Percentiles rank a stretch among this genome's conserved stretches.
Evolutionary conservation across 129 eudicot genomes (phyloP).

Genomic region (Flaveria bidentis): DNA sequence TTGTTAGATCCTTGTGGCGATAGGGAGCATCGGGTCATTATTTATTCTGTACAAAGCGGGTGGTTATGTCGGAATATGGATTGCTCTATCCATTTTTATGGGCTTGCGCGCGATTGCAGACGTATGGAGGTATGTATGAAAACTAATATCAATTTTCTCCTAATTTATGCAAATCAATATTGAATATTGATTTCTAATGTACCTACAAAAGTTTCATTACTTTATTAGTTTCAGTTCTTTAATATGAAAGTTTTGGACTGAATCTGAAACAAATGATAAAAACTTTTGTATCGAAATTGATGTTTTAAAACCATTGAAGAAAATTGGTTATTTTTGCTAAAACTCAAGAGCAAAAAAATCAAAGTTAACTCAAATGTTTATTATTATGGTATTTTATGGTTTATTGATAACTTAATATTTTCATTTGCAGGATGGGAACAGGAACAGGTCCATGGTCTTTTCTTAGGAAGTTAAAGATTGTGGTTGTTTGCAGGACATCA

Average conservation of each 20-base stretch:
- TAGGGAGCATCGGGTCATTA: conserved; percentile 62
- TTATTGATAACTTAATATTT: conserved; percentile 6
- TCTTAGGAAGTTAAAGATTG: conserved; percentile 41
- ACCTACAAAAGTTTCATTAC: background rate
- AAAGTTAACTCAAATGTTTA: background rate
- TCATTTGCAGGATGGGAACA: conserved; percentile 48
- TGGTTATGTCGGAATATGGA: conserved; percentile 84
- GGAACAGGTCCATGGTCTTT: conserved; percentile 91
- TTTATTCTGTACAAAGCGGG: conserved; percentile 44
- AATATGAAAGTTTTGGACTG: no score
- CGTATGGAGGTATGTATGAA: conserved; percentile 62
- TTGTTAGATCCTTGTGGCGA: conserved; percentile 62
- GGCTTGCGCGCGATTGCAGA: conserved; percentile 74
- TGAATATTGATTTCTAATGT: background rate
- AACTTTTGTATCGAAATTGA: no score
- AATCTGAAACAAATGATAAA: no score
- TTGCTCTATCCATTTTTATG: conserved; percentile 78
- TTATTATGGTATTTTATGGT: background rate
- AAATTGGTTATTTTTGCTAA: no score
- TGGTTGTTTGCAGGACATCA: background rate
- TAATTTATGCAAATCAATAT: background rate
- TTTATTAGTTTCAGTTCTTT: no score
- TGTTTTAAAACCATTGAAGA: no score
- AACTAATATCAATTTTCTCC: background rate
- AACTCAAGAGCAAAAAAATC: no score